phyloP scores from a whole-genome alignment of 1,139 yeast species.

The Pichia sp. region DNA sequence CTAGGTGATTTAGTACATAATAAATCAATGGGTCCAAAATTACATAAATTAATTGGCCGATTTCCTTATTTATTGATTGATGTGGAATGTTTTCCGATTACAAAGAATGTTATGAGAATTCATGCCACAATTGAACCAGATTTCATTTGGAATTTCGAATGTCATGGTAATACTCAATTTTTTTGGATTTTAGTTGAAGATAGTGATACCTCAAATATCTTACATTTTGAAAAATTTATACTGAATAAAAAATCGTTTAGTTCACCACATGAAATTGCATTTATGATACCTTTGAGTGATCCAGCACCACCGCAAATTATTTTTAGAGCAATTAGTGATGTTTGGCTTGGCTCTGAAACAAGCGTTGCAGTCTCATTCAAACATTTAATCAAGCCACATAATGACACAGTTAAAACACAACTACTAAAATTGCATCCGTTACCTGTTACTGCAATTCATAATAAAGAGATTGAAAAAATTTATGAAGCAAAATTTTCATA shows the following conservation, averaged over 20 bases:
- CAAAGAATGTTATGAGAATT: slow-evolving; percentile 78
- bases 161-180: slow-evolving; percentile 79
- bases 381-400: slow-evolving; percentile 81
- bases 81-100: slow-evolving; percentile 86
- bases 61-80: slow-evolving; percentile 72
- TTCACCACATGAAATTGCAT: slow-evolving; percentile 65
- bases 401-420: slow-evolving; percentile 80
- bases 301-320: slow-evolving; percentile 87
- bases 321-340: slow-evolving; percentile 71
- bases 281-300: slow-evolving; percentile 85
- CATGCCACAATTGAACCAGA: slow-evolving; percentile 68
- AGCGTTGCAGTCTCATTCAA: slow-evolving; percentile 79
- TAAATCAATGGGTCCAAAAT: slow-evolving; percentile 56
- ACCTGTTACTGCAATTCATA: slow-evolving; percentile 74
- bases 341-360: slow-evolving; percentile 86
- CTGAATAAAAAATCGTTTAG: slow-evolving; percentile 53
- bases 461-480: slow-evolving; percentile 59
- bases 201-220: slow-evolving; percentile 63
- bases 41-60: slow-evolving; percentile 56
- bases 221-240: slow-evolving; percentile 79
- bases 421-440: slow-evolving; percentile 77
- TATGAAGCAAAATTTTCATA: slow-evolving; percentile 65
- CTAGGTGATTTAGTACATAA: slow-evolving; percentile 89
- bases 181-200: slow-evolving; percentile 94
- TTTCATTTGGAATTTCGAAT: slow-evolving; percentile 74